Base-by-base conservation (phyloP, 495 filamentous ascomycete genomes). In the Aspergillus asperescens region DNA sequence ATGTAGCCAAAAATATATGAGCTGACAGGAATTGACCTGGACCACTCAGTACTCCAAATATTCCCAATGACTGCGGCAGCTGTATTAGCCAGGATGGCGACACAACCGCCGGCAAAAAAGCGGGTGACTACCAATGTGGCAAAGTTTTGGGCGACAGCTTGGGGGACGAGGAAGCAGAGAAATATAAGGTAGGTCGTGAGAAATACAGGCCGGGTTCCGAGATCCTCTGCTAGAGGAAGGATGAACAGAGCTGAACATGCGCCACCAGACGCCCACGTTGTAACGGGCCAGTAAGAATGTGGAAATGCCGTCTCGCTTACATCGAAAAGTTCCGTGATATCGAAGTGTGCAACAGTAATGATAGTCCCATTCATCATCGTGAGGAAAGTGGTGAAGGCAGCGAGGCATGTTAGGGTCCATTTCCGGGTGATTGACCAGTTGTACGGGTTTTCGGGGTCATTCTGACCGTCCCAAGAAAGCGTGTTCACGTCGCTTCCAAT, bases 401-500 rank as follows among this genome's bases (percentile, higher is more conserved):
- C 61, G 6, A 65, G 34, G 3, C 41, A 19, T 1, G 65, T 71
- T 3, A 68, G 39, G 7, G 55, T 56, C 68, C 68, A 71, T 62
- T 71, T 71, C 54, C 74, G 74, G 31, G 66, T 58, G 13, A 63
- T 46, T 8, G 82, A 67, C 82, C 82, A 86, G 65, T 85, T 84
- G 67, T 73, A 75, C 7, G 82, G 82, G 54, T 84, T 83, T 13
- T 64, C 69, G 1, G 72, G 70, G 60, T 85, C 80, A 2, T 47
- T 6, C 16, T 20, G 15, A 2, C 34, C 42, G 10, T 54, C 34
- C 42, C 42, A 40, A 10, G 41, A 37, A 22, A 20, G 18, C 19
- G 38, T 40, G 12, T 15, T 2, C 3, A 4, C 22, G 10, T 40
- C 38, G 12, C 19, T 24, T 19, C 39, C 8, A 25, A n/a, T n/a